Base-by-base conservation (phyloP, 2,329 filamentous ascomycete species). In the Colletotrichum kahawae region DNA sequence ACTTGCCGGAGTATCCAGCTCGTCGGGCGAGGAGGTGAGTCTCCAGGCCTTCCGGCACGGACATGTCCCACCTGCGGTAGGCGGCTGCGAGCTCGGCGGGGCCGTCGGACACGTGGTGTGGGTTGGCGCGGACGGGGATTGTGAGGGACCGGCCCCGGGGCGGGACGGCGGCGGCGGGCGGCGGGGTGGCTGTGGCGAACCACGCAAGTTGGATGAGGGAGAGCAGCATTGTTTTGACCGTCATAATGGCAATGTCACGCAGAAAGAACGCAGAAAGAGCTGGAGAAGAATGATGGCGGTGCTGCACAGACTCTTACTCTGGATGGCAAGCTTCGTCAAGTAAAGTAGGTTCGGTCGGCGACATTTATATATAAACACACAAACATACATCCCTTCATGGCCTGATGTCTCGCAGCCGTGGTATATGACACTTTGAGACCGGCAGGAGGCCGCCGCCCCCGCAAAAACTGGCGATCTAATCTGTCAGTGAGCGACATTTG, bases 71-170 rank as follows among this genome's bases (percentile, higher is more conserved):
- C 48, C 65, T 65, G 27, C 60, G 34, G 31, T 76, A 70, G 21
- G 69, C 69, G 33, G 75, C 69, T 24, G 65, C 73, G 34, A 77
- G 65, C 7, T 66, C 75, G 60, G 68, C 63, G 18, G 73, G 69
- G 34, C 75, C 71, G 51, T 70, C 43, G 18, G 71, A 51, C 4
- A 74, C 29, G 54, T 70, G 54, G 24, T 74, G 51, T 48, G 64
- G 74, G 51, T 74, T 74, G n/a, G 33, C 59, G 8, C 54, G 59
- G 38, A 74, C 62, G 60, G 70, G 65, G 29, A 74, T 27, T n/a
- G 36, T 65, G 56, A 75, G 21, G 21, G 72, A 38, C 16, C 36
- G 51, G 33, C 54, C 60, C n/a, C 33, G 60, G 21, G 63, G 36
- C 24, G 72, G 70, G 33, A n/a, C 33, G 24, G 16, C 29, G 43